phyloP scores from a whole-genome alignment of 2,329 filamentous ascomycete genomes.

The Monascus ruber region DNA sequence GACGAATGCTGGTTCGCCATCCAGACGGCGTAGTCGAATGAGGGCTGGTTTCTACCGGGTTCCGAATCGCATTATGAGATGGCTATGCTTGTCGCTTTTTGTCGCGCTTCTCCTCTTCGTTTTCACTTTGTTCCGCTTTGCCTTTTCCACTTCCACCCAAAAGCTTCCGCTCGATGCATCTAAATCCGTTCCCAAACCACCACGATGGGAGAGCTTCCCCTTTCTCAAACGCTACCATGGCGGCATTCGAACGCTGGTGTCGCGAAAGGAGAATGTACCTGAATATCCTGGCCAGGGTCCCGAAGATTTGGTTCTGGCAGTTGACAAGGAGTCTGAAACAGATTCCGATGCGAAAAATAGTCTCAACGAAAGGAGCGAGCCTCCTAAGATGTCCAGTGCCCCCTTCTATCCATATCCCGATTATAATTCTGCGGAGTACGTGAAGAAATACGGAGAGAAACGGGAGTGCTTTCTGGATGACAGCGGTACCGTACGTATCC shows the following conservation, averaged over 20 bases:
- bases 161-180: slow-evolving; percentile 34
- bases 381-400: slow-evolving; percentile 34
- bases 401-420: slow-evolving; percentile 59
- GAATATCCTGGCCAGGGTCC: slow-evolving; percentile 62
- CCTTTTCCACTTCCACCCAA: slow-evolving; percentile 37
- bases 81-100: slow-evolving; percentile 62
- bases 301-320: slow-evolving; percentile 44
- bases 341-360: slow-evolving; percentile 10
- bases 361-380: slow-evolving; percentile 11
- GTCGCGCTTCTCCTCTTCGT: slow-evolving; percentile 65
- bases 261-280: slow-evolving; percentile 55
- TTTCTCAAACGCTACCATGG: slow-evolving; percentile 86
- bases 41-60: slow-evolving; percentile 45
- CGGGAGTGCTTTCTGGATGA: slow-evolving; percentile 70
- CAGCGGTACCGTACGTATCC: slow-evolving; percentile 51
- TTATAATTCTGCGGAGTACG: slow-evolving; percentile 48
- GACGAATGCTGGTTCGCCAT: slow-evolving; percentile 13
- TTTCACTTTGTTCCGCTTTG: slow-evolving; percentile 60
- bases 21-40: slow-evolving; percentile 21
- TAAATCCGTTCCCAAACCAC: slow-evolving; percentile 52
- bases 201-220: slow-evolving; percentile 71
- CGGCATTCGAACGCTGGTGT: slow-evolving; percentile 62
- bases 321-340: slow-evolving; percentile 21
- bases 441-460: slow-evolving; percentile 46
- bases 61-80: slow-evolving; percentile 63